Evolutionary conservation across 2,329 filamentous ascomycete species (phyloP), one percentile per base, ranked within the genome.

Genomic region (Fusarium torulosum): DNA sequence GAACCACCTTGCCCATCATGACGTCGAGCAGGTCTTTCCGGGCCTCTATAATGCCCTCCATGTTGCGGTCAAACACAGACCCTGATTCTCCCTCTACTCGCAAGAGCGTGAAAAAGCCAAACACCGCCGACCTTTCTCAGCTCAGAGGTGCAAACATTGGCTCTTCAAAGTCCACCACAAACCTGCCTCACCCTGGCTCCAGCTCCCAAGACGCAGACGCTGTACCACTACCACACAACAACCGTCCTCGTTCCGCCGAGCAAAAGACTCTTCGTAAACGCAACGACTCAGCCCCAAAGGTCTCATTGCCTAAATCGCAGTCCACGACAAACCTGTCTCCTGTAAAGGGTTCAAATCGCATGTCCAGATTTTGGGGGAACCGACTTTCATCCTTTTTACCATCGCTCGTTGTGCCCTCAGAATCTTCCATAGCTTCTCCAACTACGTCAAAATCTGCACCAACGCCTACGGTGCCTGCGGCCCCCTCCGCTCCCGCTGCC

Each of bases 21-120:
- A 78, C 80, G 75, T 81, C 81, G 72, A 79, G 79, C 80, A 83
- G 82, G 80, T 82, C 78, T 65, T 75, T 78, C 71, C 75, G 78
- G 74, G 76, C 77, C 53, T 75, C 76, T 59, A 70, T 77, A 53
- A 74, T 81, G 66, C 74, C 77, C 68, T 75, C 79, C 66, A 76
- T 81, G 72, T 61, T 77, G 44, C 74, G 72, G 43, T 72, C 74
- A 63, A 75, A 73, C 55, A 72, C 74, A 54, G 71, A 75, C 51
- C 66, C 74, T 59, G 73, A 75, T 43, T 69, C 70, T 38, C 33
- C 61, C 35, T 56, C 67, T 46, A 49, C 61, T 52, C 72, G 65
- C 51, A 76, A 74, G 54, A 50, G 61, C 23, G 71, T 67, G 61
- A 60, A 69, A 43, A 76, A 74, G 47, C 63, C 72, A 23, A 69